These are phyloP conservation scores for Vishniacozyma victoriae DNA, from an alignment of 768 basidiomycete genomes.

Conservation along the genomic window DNA sequence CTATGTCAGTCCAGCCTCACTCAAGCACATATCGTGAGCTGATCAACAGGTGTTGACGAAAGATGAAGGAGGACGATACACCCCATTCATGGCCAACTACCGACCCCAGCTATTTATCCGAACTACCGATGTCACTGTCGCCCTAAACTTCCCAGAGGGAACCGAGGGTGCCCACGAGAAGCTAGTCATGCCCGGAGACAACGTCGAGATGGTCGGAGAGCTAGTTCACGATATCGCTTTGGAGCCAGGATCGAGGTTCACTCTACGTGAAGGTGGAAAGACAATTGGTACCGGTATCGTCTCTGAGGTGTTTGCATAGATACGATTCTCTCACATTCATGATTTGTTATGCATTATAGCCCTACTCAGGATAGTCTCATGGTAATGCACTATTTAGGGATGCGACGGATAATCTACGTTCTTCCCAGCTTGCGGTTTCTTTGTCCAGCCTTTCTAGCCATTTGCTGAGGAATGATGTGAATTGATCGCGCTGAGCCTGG, in stretches of 20 bases:
- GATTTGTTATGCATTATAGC: background rate
- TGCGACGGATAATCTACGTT: constrained; percentile 8
- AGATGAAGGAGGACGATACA: constrained; percentile 62
- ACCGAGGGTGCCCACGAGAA: constrained; percentile 75
- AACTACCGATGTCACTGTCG: constrained; percentile 85
- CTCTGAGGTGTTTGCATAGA: constrained; percentile 64
- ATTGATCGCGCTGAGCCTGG: background rate
- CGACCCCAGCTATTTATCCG: constrained; percentile 92
- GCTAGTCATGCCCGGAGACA: constrained; percentile 99
- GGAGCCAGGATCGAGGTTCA: constrained; percentile 86
- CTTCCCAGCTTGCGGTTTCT: constrained; percentile 23
- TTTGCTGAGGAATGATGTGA: constrained; percentile 8
- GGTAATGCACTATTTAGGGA: background rate
- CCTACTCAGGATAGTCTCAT: background rate
- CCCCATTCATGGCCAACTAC: constrained; percentile 82
- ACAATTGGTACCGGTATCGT: constrained; percentile 94
- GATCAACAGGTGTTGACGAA: constrained; percentile 67
- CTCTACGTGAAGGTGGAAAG: constrained; percentile 88
- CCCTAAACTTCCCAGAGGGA: constrained; percentile 77
- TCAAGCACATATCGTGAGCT: background rate
- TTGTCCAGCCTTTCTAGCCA: constrained; percentile 19
- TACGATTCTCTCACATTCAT: background rate
- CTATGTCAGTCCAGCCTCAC: constrained; percentile 52
- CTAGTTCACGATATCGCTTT: constrained; percentile 80
- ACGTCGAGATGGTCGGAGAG: constrained; percentile 82